Evolutionary conservation across 2,329 filamentous ascomycete species (phyloP).

Genomic region (Neofusicoccum sp.): DNA sequence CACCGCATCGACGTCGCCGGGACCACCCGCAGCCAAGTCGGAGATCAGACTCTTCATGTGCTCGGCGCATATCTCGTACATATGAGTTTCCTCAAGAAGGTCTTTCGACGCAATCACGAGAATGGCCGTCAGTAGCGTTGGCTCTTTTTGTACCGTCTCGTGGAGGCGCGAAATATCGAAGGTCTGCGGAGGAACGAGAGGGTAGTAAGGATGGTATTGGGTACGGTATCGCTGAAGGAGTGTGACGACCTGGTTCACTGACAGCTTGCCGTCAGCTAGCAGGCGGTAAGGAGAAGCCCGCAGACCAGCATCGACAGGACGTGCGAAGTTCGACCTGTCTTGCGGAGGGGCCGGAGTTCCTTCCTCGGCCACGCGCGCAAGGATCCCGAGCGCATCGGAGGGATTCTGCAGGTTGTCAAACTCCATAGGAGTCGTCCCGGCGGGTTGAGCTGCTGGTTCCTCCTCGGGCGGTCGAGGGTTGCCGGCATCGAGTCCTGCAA

Average conservation of each 20-base stretch:
- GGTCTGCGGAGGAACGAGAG: conserved; percentile 61
- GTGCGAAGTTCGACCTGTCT: not conserved
- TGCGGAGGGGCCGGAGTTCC: conserved; percentile 12
- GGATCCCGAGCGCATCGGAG: conserved; percentile 49
- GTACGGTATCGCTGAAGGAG: conserved; percentile 60
- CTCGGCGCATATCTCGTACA: conserved; percentile 65
- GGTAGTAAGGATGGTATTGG: conserved; percentile 69
- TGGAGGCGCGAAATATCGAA: conserved; percentile 55
- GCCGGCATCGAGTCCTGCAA: conserved; percentile 2
- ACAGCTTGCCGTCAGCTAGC: conserved; percentile 42
- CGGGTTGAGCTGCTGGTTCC: not conserved
- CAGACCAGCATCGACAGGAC: conserved; percentile 28
- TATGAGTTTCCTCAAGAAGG: conserved; percentile 60
- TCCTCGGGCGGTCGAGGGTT: not conserved
- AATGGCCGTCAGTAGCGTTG: conserved; percentile 67
- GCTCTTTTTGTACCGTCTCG: conserved; percentile 59
- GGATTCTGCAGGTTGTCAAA: conserved; percentile 49
- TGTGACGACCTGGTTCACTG: conserved; percentile 49
- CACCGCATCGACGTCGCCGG: conserved; percentile 67
- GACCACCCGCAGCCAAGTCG: conserved; percentile 63
- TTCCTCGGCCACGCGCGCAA: conserved; percentile 46
- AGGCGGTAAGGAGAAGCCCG: conserved; percentile 41
- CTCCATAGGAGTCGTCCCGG: conserved; percentile 23
- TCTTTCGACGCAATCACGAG: conserved; percentile 71
- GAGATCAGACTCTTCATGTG: conserved; percentile 70